Conservation (phyloP, 192 early-diverging fungal genomes). For the Entomortierella lignicola region DNA sequence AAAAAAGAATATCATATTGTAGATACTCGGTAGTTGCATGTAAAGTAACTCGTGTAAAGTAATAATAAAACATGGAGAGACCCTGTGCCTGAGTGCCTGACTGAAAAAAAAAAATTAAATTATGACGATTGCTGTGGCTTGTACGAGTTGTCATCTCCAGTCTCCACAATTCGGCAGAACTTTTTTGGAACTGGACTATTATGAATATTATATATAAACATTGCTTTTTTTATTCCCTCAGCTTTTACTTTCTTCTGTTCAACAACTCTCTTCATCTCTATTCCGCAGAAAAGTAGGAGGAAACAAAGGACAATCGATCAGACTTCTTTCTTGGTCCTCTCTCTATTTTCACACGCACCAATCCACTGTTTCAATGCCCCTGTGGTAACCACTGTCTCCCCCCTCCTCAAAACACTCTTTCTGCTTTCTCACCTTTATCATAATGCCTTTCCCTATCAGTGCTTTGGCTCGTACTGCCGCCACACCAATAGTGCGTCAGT, state of each 20-base stretch:
- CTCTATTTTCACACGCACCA: background rate
- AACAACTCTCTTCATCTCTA: constrained; percentile 6
- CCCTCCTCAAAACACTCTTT: background rate
- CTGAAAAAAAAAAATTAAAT: too few species aligned
- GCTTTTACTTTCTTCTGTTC: background rate
- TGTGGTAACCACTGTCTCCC: constrained; percentile 22
- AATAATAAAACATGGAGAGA: too few species aligned
- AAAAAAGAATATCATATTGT: too few species aligned
- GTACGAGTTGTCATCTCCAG: background rate
- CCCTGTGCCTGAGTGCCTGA: too few species aligned
- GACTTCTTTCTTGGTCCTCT: background rate
- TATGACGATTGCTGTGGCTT: background rate
- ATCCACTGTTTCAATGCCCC: constrained; percentile 24
- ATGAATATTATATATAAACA: background rate
- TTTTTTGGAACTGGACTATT: background rate
- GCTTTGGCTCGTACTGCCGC: constrained; percentile 32
- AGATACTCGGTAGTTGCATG: too few species aligned
- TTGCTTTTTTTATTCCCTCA: background rate
- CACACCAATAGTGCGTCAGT: constrained; percentile 17
- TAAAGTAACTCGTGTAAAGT: too few species aligned
- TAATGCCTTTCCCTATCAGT: constrained; percentile 44
- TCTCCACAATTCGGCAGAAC: background rate
- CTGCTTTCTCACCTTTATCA: background rate
- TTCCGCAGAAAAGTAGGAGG: constrained; percentile 10
- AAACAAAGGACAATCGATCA: constrained; percentile 4